Evolutionary conservation across 176 grass and related monocot genomes (phyloP).

Genomic region (Cymbopogon citratus): DNA sequence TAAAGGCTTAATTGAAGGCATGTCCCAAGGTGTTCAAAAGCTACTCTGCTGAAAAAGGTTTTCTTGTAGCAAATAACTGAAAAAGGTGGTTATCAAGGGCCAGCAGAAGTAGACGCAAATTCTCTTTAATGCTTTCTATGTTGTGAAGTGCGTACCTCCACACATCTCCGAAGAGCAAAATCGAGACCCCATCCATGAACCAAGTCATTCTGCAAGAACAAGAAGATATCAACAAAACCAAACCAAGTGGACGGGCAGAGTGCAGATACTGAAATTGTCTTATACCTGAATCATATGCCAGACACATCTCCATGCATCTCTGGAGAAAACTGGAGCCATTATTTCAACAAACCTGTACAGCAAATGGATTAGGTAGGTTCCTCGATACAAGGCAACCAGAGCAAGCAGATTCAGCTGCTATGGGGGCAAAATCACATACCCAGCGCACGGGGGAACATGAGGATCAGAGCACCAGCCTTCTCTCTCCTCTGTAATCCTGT

Average conservation of each 20-base stretch:
- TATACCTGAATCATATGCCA: conserved; percentile 97
- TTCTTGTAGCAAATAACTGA: background rate
- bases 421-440: conserved; percentile 37
- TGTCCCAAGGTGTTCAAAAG: background rate
- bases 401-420: background rate
- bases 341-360: conserved; percentile 88
- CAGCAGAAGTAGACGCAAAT: background rate
- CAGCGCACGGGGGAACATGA: conserved; percentile 84
- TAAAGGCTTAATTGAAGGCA: background rate
- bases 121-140: background rate
- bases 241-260: background rate
- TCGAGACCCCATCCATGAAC: conserved; percentile 96
- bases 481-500: conserved; percentile 79
- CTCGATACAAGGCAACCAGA: background rate
- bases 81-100: background rate
- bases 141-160: conserved; percentile 47
- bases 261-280: background rate
- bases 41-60: background rate
- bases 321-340: conserved; percentile 93
- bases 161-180: conserved; percentile 81
- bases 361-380: background rate
- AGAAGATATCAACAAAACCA: background rate
- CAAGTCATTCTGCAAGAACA: conserved; percentile 65
- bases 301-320: conserved; percentile 89
- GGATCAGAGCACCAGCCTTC: conserved; percentile 74